Base-by-base conservation (phyloP, 2,329 filamentous ascomycete species). In the Diatrype stigma region DNA sequence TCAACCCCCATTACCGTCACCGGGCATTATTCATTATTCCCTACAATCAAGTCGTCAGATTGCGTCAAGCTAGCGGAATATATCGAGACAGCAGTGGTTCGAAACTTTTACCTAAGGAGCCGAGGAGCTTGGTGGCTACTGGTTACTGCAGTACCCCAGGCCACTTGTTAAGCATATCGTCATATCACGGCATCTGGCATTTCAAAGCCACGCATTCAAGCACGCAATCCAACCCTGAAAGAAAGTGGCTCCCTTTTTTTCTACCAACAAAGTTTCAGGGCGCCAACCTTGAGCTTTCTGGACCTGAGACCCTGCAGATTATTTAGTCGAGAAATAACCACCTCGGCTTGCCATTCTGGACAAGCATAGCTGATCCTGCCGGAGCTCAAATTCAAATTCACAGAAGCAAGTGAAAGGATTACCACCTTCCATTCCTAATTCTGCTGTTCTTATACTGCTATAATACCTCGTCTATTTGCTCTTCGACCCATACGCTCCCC, bases 131-230 rank as follows among this genome's bases (percentile, higher is more conserved):
- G 40, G 40, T 16, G 12, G 17, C 21, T 17, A 19, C 2, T 19
- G n/a, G 21, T 26, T 44, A 44, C 22, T n/a, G 22, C 22, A 28
- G 21, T 44, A 44, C 19, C 19, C 19, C 22, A 44, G 40, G 11
- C 19, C 7, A 52, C 44, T 53, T 48, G 48, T 50, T 49, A 42
- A 14, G n/a, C 23, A 59, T 56, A 61, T 57, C 61, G 60, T 63
- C 62, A 64, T 63, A 60, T 51, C 47, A 59, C 56, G 56, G 53
- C 61, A 57, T 60, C 56, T 54, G 53, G 49, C 57, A 58, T 57
- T 52, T 52, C 42, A 45, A 50, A 48, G 40, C 40, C 40, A 44
- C 21, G 40, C 40, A 51, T 49, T 51, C 55, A 53, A 59, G 55
- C 59, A 60, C 56, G 55, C 55, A 56, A 64, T 60, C 54, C 49